Conservation (phyloP, 805 yeast species). For the Sugiyamaella chiloensis region DNA sequence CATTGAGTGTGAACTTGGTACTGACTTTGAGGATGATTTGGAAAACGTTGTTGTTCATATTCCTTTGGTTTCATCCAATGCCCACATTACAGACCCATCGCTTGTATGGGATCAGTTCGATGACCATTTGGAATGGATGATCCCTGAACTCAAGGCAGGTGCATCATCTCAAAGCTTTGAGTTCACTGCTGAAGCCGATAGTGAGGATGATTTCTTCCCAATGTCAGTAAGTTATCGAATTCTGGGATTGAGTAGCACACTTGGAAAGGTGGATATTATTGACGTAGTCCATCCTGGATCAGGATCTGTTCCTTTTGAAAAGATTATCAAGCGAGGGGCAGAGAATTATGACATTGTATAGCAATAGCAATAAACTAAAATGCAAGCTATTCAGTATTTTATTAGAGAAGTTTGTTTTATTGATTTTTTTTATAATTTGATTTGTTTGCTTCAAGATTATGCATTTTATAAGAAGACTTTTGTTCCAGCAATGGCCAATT, state of each 20-base stretch:
- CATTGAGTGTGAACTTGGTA: conserved; percentile 77
- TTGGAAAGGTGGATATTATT: conserved; percentile 64
- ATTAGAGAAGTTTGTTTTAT: background rate
- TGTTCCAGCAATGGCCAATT: conserved; percentile 10
- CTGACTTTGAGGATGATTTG: conserved; percentile 44
- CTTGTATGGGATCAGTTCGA: conserved; percentile 52
- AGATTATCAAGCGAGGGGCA: conserved; percentile 37
- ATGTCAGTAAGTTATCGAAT: conserved; percentile 65
- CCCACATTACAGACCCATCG: conserved; percentile 39
- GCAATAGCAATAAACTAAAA: background rate
- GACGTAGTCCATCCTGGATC: conserved; percentile 54
- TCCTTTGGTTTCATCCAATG: conserved; percentile 63
- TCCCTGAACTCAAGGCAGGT: conserved; percentile 52
- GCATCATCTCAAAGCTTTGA: conserved; percentile 69
- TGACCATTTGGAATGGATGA: conserved; percentile 66
- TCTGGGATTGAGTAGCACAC: conserved; percentile 40
- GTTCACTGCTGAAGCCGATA: conserved; percentile 66
- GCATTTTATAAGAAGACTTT: conserved; percentile 3
- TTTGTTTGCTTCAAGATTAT: no score
- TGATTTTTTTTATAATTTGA: no score
- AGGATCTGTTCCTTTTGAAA: conserved; percentile 64
- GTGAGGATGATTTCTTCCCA: conserved; percentile 88
- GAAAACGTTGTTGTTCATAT: conserved; percentile 56
- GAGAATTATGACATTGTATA: conserved; percentile 38
- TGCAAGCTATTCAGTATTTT: background rate